A percentile compares a stretch with the other conserved stretches of the same genome.
phyloP scores from a whole-genome alignment of 345 rosid species.

The Erodium maritimum region DNA sequence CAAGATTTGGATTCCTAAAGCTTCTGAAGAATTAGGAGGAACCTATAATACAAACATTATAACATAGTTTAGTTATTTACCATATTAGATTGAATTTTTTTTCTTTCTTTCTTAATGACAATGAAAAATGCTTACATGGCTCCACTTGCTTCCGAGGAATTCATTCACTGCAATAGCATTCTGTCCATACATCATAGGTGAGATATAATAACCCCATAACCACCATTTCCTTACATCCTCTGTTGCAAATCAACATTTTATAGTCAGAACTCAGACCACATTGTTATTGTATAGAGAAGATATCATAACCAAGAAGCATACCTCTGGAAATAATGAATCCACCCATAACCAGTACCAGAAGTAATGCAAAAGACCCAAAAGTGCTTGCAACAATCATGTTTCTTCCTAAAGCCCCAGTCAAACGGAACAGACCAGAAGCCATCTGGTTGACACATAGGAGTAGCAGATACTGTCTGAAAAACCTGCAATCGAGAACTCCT shows the following conservation, averaged over 20 bases:
- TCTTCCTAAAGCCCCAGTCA: conserved; percentile 46
- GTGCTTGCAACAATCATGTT: conserved; percentile 51
- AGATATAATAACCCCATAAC: conserved; percentile 63
- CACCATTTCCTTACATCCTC: conserved; percentile 48
- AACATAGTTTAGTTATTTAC: neutral
- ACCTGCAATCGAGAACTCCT: conserved; percentile 24
- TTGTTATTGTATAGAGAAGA: no score
- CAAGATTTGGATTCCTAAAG: conserved; percentile 59
- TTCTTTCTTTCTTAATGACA: no score
- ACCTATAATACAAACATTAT: conserved; percentile 23
- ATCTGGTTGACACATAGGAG: conserved; percentile 37
- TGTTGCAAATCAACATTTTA: conserved; percentile 14
- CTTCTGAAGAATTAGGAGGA: conserved; percentile 37
- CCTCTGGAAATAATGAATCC: conserved; percentile 54
- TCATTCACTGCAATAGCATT: conserved; percentile 52
- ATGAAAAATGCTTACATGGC: conserved; percentile 32
- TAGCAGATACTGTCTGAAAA: conserved; percentile 39
- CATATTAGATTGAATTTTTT: neutral
- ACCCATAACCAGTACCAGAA: conserved; percentile 39
- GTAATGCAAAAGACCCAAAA: conserved; percentile 38
- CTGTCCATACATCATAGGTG: conserved; percentile 59
- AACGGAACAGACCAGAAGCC: conserved; percentile 49
- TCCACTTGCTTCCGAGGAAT: conserved; percentile 52
- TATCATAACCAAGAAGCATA: conserved; percentile 4
- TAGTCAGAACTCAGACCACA: no score